Base-by-base conservation (phyloP, 345 rosid species). In the Citrus inodora region DNA sequence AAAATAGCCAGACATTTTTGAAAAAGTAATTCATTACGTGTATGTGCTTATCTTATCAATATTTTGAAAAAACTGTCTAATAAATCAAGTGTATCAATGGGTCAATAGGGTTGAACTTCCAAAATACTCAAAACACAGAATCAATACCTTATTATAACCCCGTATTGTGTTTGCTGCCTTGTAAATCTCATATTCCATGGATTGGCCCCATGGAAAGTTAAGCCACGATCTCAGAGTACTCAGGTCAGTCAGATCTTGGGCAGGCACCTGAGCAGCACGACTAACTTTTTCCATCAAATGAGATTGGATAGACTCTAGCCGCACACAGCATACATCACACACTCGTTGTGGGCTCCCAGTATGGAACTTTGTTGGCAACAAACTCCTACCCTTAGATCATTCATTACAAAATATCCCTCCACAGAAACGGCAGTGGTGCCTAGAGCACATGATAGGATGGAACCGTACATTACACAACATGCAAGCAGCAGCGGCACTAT, bases 211-310 rank as follows among this genome's bases (percentile, higher is more conserved):
- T 7, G 82, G 82, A 74, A 80, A 80, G 61, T 74, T 80, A 67
- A 80, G 82, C 82, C 82, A 74, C 5, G 82, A 80, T 60, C 82
- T 80, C 67, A 80, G 48, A 75, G 82, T 80, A 80, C 75, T 74
- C 9, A 80, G 71, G 70, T 80, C 79, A 40, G 82, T 80, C 30
- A 68, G 64, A 74, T 74, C 82, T n/a, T 80, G 75, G 37, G 79
- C 69, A 9, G 82, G 79, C 65, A 80, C 40, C 70, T 75, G 79
- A 68, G 79, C 79, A 21, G 79, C 82, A 59, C 82, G 62, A 48
- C 82, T 80, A 60, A 74, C 78, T 75, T 80, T 66, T 58, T 80
- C 79, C 79, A 74, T 61, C 40, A 69, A 69, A 55, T 61, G 67
- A 32, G 82, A 42, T 37, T 80, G 82, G 51, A 68, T 61, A 46